Evolutionary conservation across 148 eudicot genomes (phyloP), one percentile per base, ranked within the genome.

Genomic region (Vaccinium darrowii): DNA sequence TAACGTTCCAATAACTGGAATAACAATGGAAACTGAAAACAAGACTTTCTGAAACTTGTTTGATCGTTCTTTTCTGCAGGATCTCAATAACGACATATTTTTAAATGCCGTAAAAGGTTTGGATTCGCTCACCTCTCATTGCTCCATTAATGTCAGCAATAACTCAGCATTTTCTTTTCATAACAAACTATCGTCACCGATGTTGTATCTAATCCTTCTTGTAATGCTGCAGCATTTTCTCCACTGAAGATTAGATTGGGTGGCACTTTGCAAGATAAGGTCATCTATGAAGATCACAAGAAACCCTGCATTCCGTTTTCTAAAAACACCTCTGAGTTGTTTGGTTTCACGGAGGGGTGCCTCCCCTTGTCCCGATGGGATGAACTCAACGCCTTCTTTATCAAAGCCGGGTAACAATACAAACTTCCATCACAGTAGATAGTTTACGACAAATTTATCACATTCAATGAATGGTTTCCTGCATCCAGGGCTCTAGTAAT

Each of bases 161-260:
- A 11, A 7, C 19, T 18, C 49, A 65, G 36, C 18, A 49, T 3
- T 11, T 79, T 18, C 60, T 19, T 49, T 27, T 21, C 77, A 60
- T 60, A 36, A 21, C 33, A 12, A 56, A 36, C 8, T 79, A 7
- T 56, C 50, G 30, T 56, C 25, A 3, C 13, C 4, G 0, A 54
- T 52, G 60, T 15, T 30, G 82, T 79, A 57, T 30, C 12, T 16
- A 18, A 79, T 30, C 21, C 51, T 77, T 12, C 76, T 23, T 39
- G 33, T 18, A 69, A 80, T 39, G 50, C 10, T 90, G 93, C 92
- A 96, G 99, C 99, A 12, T 96, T 96, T 92, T 91, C 97, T 51
- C 99, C 98, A 43, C 86, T 96, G 88, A 96, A 92, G 92, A 88
- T 96, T 52, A 93, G 99, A 88, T 88, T 96, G 50, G 99, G 99